Conservation (phyloP, 2,329 filamentous ascomycete genomes). For the Colletotrichum trifolii region DNA sequence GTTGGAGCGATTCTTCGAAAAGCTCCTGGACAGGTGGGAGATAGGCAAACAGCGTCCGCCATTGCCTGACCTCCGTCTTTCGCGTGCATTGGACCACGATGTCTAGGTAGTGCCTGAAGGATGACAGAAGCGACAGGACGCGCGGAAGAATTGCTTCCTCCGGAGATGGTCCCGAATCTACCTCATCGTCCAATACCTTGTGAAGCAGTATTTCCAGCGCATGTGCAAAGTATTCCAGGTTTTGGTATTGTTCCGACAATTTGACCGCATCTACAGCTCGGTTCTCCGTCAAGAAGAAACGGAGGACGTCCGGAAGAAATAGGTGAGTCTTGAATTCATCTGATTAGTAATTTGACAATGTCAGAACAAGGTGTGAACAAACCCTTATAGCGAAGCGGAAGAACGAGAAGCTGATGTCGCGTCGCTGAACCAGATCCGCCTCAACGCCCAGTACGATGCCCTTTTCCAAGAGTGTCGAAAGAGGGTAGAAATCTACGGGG, state of each 20-base stretch:
- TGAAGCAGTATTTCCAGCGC: constrained; percentile 92
- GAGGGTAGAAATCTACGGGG: constrained; percentile 92
- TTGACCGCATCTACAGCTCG: constrained; percentile 84
- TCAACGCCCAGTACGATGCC: constrained; percentile 92
- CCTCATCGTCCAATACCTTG: constrained; percentile 93
- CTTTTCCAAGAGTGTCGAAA: constrained; percentile 88
- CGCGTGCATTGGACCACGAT: constrained; percentile 97
- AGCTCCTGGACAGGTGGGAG: constrained; percentile 90
- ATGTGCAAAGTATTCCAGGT: constrained; percentile 91
- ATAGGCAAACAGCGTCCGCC: constrained; percentile 92
- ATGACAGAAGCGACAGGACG: constrained; percentile 73
- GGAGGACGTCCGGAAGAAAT: constrained; percentile 89
- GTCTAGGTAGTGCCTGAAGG: constrained; percentile 88
- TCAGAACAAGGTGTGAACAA: constrained; percentile 79
- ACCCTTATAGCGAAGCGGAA: constrained; percentile 90
- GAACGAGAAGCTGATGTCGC: constrained; percentile 91
- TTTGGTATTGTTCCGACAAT: constrained; percentile 85
- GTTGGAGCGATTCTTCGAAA: constrained; percentile 90
- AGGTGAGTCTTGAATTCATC: constrained; percentile 77
- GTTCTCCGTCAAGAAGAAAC: constrained; percentile 79
- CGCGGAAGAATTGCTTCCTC: constrained; percentile 73
- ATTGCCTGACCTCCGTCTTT: constrained; percentile 95
- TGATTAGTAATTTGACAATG: constrained; percentile 77
- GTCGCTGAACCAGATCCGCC: constrained; percentile 90
- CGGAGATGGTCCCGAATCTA: constrained; percentile 75